Base-by-base conservation (phyloP, 345 rosid genomes). In the Toxicodendron radicans region DNA sequence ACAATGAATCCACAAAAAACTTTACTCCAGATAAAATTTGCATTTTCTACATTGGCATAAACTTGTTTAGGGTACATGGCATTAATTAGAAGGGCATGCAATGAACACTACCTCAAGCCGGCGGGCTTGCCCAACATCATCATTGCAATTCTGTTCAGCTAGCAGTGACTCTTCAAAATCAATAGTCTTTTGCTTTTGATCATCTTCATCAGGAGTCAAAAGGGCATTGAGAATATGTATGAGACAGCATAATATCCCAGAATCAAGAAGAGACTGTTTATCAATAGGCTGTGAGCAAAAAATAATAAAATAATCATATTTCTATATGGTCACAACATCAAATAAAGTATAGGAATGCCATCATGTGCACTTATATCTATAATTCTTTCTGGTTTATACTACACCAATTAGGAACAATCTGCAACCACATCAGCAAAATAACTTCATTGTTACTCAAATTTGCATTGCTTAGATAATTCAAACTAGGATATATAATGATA, bases 221-320 rank as follows among this genome's bases (percentile, higher is more conserved):
- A 96, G 86, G 70, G 91, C 85, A 86, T 76, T 89, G 74, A 96
- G 87, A 78, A 92, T 72, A 35, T 88, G 97, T 86, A 96, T 86
- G 76, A 96, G 94, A 84, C 99, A 96, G 79, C 97, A 91, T 30
- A 93, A 87, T 83, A 96, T 93, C 83, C 98, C 99, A 86, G 99
- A 96, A 86, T 96, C 99, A 73, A 96, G 90, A 57, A 96, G 91
- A 66, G 99, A 93, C 69, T 96, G 99, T 81, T 93, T 90, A 82
- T 96, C 99, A 73, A 89, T 84, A 48, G 96, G 92, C 99, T 96
- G 97, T 82, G 85, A 79, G 75, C 20, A 68, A 32, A 20, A 32
- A 30, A 63, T 23, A 8, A 51, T 16, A 24, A 49, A 51, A 51
- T 2, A 51, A 51, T 18, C 17, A 51, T 2, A 12, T 14, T 32